Evolutionary conservation across 2,329 filamentous ascomycete genomes (phyloP).

Genomic region (Xylariaceae sp.): DNA sequence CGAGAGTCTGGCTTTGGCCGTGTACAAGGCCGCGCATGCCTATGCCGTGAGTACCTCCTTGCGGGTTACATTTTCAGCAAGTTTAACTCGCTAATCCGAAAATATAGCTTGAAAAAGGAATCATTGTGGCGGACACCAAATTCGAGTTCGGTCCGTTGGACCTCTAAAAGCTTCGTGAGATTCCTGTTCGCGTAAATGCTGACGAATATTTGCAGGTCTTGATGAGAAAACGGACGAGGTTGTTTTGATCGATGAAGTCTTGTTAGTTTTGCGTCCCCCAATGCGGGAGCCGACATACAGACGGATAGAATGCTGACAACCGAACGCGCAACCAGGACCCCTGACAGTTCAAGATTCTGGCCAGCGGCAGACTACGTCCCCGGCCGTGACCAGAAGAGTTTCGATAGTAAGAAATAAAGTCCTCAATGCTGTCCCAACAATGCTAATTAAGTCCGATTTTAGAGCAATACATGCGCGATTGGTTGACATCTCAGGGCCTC

Average conservation of each 20-base stretch:
- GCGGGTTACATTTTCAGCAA: too few species aligned
- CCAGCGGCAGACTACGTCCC: slow-evolving; percentile 65
- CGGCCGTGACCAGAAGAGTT: slow-evolving; percentile 73
- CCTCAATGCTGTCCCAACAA: neutral
- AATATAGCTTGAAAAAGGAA: slow-evolving; percentile 49
- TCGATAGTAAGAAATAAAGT: slow-evolving; percentile 54
- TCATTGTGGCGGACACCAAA: slow-evolving; percentile 66
- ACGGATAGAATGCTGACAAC: slow-evolving; percentile 2
- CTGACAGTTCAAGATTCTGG: slow-evolving; percentile 60
- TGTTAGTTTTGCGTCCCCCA: slow-evolving; percentile 36
- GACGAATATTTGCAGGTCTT: slow-evolving; percentile 34
- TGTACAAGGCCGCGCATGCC: slow-evolving; percentile 60
- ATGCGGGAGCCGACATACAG: neutral
- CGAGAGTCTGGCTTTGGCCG: slow-evolving; percentile 58
- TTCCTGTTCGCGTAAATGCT: neutral
- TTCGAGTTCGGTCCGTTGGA: slow-evolving; percentile 38
- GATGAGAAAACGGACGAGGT: slow-evolving; percentile 62
- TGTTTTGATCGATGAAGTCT: slow-evolving; percentile 76
- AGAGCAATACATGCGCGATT: slow-evolving; percentile 21
- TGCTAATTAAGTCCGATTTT: slow-evolving; percentile 5
- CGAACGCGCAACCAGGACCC: slow-evolving; percentile 12
- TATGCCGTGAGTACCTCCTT: slow-evolving; percentile 48
- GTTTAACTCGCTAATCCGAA: neutral
- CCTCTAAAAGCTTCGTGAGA: neutral
- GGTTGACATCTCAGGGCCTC: slow-evolving; percentile 53